Evolutionary conservation across 1,284 basidiomycete genomes (phyloP), one percentile per base, ranked within the genome.

Genomic region (Veloporphyrellus conicus): DNA sequence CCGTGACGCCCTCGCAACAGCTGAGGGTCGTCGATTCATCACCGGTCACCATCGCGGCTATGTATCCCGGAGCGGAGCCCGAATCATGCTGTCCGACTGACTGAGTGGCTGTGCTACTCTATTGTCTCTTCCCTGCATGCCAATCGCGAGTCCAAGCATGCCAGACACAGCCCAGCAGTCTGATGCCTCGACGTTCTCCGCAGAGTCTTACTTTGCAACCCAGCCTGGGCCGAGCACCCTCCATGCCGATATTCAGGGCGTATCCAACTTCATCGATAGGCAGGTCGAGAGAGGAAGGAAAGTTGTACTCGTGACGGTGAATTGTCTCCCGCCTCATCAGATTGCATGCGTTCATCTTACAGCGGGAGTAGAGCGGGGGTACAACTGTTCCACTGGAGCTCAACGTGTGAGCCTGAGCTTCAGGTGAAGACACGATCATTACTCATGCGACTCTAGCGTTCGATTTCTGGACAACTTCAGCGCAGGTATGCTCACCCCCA

Each of bases 401-500:
- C 72, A 96, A 96, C 64, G 92, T 95, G 92, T 95, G 77, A 82
- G 90, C 75, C 39, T 8, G 42, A 16, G 11, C 43, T 33, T 35
- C 41, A 39, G 43, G 43, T 43, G n/a, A 48, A 48, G 38, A 23
- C 43, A 33, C 48, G 62, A 55, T 64, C 57, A 39, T 45, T 43
- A 44, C 62, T 61, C 36, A 60, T 55, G 43, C 52, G 52, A 52
- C 37, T 40, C 35, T 43, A 97, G 93, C 55, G 95, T 99, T 38
- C 91, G 96, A 43, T 99, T 97, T 69, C 76, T 99, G 25, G 95
- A 99, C 69, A 99, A 99, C 73, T 99, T 98, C 70, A 96, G 93
- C 66, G 96, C 96, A 45, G 94, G 90, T 88, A 45, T 55, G 83
- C 66, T 23, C 12, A 15, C 29, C 3, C 11, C 18, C 35, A n/a